phyloP scores from a whole-genome alignment of 768 basidiomycete genomes.

The Podaxis sp. region DNA sequence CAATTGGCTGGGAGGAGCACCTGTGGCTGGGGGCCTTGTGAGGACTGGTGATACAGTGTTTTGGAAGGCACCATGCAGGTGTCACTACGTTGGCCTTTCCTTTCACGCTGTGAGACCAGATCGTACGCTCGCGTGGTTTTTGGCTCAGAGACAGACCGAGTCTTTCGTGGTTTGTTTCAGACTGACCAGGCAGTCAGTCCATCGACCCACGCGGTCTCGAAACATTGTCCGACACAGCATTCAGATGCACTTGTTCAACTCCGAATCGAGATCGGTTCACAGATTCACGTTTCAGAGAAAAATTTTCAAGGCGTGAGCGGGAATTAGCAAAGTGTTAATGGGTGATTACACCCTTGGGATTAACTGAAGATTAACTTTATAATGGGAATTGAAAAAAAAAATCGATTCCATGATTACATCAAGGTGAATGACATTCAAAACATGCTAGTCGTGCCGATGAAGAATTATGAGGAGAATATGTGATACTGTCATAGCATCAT shows the following conservation, averaged over 20 bases:
- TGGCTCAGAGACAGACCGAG: neutral
- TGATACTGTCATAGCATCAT: neutral
- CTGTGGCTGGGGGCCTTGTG: neutral
- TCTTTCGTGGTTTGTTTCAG: neutral
- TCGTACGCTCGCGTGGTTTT: neutral
- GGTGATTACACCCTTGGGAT: neutral
- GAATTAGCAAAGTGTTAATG: neutral
- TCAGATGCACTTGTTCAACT: neutral
- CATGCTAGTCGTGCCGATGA: neutral
- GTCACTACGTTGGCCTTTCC: neutral
- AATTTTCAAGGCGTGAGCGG: neutral
- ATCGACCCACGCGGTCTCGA: neutral
- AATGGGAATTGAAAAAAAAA: neutral
- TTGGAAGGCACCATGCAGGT: neutral
- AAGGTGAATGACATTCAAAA: neutral
- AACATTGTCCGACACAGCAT: constrained; percentile 1
- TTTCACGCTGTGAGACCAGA: neutral
- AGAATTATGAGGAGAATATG: neutral
- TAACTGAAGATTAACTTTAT: neutral
- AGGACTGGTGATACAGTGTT: neutral
- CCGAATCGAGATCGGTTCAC: neutral
- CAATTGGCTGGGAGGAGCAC: neutral
- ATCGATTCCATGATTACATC: neutral
- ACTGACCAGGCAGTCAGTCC: neutral
- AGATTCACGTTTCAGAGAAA: neutral